phyloP scores from a whole-genome alignment of 441 rosid species.

The Populus hybrid region DNA sequence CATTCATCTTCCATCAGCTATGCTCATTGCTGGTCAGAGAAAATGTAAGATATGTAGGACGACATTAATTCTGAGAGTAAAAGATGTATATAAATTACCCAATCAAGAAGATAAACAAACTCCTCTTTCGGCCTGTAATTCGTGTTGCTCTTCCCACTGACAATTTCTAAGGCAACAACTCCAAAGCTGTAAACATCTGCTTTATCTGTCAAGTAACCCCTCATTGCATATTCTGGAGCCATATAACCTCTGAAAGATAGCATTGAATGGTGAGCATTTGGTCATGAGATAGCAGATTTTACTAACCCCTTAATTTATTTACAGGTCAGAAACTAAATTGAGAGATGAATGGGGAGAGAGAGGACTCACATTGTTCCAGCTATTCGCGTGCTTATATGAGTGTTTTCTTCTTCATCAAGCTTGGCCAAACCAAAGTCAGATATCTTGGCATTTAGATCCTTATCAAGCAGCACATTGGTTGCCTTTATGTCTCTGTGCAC shows the following conservation, averaged over 20 bases:
- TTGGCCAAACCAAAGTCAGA: constrained; percentile 83
- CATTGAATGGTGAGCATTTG: too few species aligned
- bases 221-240: constrained; percentile 93
- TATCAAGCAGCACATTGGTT: constrained; percentile 74
- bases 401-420: constrained; percentile 77
- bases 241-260: constrained; percentile 58
- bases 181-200: constrained; percentile 92
- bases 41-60: too few species aligned
- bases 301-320: too few species aligned
- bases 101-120: constrained; percentile 72
- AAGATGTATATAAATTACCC: constrained; percentile 39
- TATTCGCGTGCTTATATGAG: constrained; percentile 74
- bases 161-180: constrained; percentile 61
- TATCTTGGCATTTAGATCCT: constrained; percentile 62
- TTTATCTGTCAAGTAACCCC: constrained; percentile 84
- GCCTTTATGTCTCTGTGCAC: constrained; percentile 85
- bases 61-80: too few species aligned
- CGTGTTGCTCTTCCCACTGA: constrained; percentile 74
- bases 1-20: too few species aligned
- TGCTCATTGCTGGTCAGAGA: too few species aligned
- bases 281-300: too few species aligned
- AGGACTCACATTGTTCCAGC: constrained; percentile 75
- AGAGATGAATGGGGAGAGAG: not conserved
- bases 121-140: constrained; percentile 65
- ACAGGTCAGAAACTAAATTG: too few species aligned